Percentiles rank a stretch among this genome's conserved stretches.
Evolutionary conservation across 257 asterid species (phyloP).

Genomic region (Echium plantagineum): DNA sequence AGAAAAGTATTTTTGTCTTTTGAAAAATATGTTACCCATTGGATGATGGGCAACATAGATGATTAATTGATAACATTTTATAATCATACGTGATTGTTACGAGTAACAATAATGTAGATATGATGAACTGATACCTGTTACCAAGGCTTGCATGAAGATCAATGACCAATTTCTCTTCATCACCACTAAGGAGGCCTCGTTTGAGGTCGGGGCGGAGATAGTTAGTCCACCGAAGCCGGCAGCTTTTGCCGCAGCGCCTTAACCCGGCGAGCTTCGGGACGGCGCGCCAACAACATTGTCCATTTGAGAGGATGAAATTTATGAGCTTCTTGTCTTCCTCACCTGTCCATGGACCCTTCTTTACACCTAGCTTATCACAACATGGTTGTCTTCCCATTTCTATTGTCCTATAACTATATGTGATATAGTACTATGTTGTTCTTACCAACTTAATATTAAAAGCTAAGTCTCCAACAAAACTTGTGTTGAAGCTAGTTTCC

Average conservation of each 20-base stretch:
- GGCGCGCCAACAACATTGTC: constrained; percentile 98
- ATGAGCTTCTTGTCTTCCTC: constrained; percentile 92
- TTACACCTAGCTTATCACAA: constrained; percentile 91
- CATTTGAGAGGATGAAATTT: constrained; percentile 66
- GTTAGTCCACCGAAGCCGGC: constrained; percentile 94
- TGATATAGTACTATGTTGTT: constrained; percentile 1
- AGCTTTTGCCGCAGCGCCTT: constrained; percentile 93
- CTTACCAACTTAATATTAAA: constrained; percentile 14
- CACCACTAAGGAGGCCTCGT: constrained; percentile 77
- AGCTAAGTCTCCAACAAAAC: constrained; percentile 2
- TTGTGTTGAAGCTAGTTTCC: constrained; percentile 8
- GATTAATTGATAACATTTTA: too few species aligned
- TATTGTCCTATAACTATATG: not conserved
- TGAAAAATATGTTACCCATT: too few species aligned
- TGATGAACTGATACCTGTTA: constrained; percentile 35
- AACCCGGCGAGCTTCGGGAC: constrained; percentile 98
- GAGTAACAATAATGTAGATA: too few species aligned
- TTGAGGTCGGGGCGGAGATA: constrained; percentile 96
- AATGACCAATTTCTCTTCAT: constrained; percentile 81
- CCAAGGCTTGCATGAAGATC: constrained; percentile 94
- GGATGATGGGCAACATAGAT: too few species aligned
- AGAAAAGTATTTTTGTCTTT: too few species aligned
- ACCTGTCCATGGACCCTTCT: constrained; percentile 97
- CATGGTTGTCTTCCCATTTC: constrained; percentile 93
- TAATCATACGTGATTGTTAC: too few species aligned